Base-by-base conservation (phyloP, 306 rosid species). In the Citrullus mucosospermus region DNA sequence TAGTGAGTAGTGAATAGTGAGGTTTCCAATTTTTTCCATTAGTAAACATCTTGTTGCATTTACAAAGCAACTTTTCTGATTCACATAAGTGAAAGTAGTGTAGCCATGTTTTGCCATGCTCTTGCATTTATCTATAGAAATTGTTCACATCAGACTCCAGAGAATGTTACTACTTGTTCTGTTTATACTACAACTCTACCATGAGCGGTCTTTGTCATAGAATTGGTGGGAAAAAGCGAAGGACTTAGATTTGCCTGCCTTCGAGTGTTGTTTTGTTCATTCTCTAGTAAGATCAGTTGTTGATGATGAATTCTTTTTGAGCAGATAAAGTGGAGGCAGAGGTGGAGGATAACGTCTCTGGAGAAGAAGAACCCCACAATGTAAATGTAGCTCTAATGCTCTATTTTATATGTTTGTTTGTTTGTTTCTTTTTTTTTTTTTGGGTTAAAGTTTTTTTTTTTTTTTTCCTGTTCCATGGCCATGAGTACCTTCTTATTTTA, bases 261-360 rank as follows among this genome's bases (percentile, higher is more conserved):
- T 32, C 4, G 36, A 32, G 36, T 32, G 3, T 32, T 38, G 0
- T 4, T 18, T 62, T 9, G 58, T 11, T 25, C 43, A 63, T 75
- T 54, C 6, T 44, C 13, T 68, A 8, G 69, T 54, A 15, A 38
- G 9, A 20, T 12, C 30, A 4, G 70, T 22, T n/a, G 70, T 15
- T 74, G 63, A 74, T 62, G 36, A 63, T 25, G 48, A 17, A 43
- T 65, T 67, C 28, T 77, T 76, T 3, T 70, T 79, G 14, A 66
- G 75, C 86, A 86, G 89, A 86, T 62, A 38, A 57, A 22, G 30
- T 9, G 48, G 71, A 74, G 38, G 53, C 53, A 3, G 84, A 53
- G 63, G 63, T 43, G 68, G 76, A 75, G 43, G 79, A 62, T 36
- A 72, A 78, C 66, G 88, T 51, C 46, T 15, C 28, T 32, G 84